Percentiles rank a stretch among this genome's conserved stretches.
Conservation (phyloP, 306 rosid species). For the Macrotyloma uniflorum region DNA sequence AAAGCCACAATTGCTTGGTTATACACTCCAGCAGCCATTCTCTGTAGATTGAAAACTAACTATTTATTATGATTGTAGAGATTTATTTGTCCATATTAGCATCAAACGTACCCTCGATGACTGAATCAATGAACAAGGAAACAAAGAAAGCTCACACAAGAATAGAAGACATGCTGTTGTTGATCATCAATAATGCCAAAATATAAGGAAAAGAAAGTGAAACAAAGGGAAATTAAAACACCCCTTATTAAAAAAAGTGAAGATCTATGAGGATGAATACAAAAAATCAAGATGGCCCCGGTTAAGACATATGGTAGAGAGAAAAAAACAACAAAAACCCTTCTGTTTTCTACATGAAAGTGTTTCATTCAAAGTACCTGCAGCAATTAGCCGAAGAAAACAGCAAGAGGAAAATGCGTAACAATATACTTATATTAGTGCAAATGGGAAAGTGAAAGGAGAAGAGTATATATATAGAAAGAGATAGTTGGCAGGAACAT, state of each 20-base stretch:
- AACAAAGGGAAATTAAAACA: background rate
- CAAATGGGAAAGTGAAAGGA: background rate
- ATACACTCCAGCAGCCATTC: constrained; percentile 70
- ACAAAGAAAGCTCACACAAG: background rate
- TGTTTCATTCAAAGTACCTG: background rate
- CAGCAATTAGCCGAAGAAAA: background rate
- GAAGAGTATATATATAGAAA: background rate
- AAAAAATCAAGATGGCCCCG: constrained; percentile 2
- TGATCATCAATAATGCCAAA: constrained; percentile 9
- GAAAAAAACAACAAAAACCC: background rate
- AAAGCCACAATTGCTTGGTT: constrained; percentile 53
- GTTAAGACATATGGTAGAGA: no score
- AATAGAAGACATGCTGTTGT: constrained; percentile 1
- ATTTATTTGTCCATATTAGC: background rate
- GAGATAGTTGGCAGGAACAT: background rate
- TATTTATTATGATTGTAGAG: background rate
- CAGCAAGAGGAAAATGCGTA: background rate
- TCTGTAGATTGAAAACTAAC: constrained; percentile 50
- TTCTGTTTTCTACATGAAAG: background rate
- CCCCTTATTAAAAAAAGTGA: background rate
- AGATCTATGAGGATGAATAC: constrained; percentile 19
- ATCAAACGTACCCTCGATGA: background rate
- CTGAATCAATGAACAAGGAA: constrained; percentile 12
- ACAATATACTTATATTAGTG: background rate
- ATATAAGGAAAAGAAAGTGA: background rate